Evolutionary conservation across 2,329 filamentous ascomycete genomes (phyloP), one percentile per base, ranked within the genome.

Genomic region (Neopestalotiopsis sp.): DNA sequence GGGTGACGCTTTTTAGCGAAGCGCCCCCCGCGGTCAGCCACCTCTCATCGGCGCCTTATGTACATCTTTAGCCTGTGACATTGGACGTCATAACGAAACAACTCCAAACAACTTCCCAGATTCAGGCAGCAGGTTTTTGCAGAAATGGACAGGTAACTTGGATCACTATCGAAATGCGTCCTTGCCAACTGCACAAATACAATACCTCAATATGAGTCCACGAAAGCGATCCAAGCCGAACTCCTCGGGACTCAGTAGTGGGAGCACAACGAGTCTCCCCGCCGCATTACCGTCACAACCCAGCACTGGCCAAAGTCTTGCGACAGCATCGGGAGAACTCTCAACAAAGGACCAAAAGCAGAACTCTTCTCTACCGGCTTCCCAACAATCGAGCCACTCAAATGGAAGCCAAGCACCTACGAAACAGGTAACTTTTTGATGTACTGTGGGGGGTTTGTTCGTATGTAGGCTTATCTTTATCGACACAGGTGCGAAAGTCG

Each of bases 401-500:
- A 62, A 68, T 12, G 42, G 68, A 20, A 30, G 17, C 10, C 66
- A 68, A 24, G 67, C 58, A 12, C 67, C 70, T 12, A 73, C 73
- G 30, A 69, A 66, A 45, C 63, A 69, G 67, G 67, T 69, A 71
- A 34, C 53, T 63, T 38, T 34, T 1, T 28, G 32, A 3, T 24
- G 14, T 24, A 12, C 57, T 28, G 24, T 28, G 24, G 24, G 24
- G 24, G 24, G 14, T 13, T 59, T 5, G 30, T 17, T 53, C 20
- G 59, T n/a, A 17, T 13, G 17, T 10, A 14, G 28, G 34, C 59
- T 62, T 40, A 62, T 40, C 34, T 28, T 28, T 34, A 30, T 38
- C 34, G 14, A 30, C 9, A 13, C 73, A 89, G 86, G 78, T 85
- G 49, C 84, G 82, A 69, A 88, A 88, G 75, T 79, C 84, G 9